Base-by-base conservation (phyloP, 768 basidiomycete species). In the Megacollybia marginata region DNA sequence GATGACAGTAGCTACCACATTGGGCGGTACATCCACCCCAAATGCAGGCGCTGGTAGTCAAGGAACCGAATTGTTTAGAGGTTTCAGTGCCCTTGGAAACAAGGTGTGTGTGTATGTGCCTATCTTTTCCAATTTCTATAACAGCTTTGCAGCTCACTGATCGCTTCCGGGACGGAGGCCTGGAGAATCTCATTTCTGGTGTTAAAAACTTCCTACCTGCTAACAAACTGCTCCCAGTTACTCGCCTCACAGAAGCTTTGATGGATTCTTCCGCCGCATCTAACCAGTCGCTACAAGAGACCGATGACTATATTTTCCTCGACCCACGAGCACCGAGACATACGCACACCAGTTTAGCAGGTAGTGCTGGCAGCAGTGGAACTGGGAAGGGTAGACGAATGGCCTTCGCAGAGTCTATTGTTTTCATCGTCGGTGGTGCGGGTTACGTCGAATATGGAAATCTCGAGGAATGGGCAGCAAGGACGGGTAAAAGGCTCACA, bases 361-460 rank as follows among this genome's bases (percentile, higher is more conserved):
- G 79, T 8, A 79, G 70, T n/a, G 59, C 72, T 54, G 70, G 63
- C 54, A 75, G 56, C 65, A 66, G 58, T 61, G 74, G 54, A 9
- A 55, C 65, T n/a, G 71, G 67, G n/a, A 72, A 73, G 53, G 66
- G 69, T 16, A 65, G 65, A 54, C 73, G 75, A 42, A 89, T 85
- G 88, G 83, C 87, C 13, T 97, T 94, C 63, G 69, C 75, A 3
- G 95, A 98, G 53, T 85, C 89, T 12, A 80, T 90, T 59, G 86
- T 99, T 3, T 99, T 99, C 57, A 72, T 97, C 31, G 94, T 99
- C 2, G 96, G 96, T 8, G 96, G 96, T 1, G 96, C 93, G 4
- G 88, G 93, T 13, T 95, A 97, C 60, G 92, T 98, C 47, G 96
- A 99, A 68, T 97, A 94, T 57, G 92, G 93, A 5, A 98, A 98